phyloP scores from a whole-genome alignment of 148 eudicot genomes.

The Cornus kousa region DNA sequence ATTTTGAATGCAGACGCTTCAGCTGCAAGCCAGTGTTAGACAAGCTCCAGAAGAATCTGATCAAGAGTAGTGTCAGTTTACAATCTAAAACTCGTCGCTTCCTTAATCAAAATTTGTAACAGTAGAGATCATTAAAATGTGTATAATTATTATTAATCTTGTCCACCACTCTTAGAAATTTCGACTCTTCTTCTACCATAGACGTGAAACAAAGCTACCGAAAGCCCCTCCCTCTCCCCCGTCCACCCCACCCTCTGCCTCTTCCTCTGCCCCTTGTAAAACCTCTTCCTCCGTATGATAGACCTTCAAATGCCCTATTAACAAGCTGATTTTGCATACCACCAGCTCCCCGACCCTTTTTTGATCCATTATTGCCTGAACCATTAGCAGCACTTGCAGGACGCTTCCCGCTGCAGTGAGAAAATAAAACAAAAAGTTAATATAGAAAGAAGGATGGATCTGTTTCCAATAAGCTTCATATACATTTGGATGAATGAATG shows the following conservation, averaged over 20 bases:
- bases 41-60: not conserved
- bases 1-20: not conserved
- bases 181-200: not conserved
- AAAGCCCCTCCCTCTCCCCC: constrained; percentile 66
- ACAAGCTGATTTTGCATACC: constrained; percentile 51
- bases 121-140: not conserved
- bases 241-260: constrained; percentile 53
- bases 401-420: constrained; percentile 50
- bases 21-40: not conserved
- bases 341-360: constrained; percentile 66
- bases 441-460: not conserved
- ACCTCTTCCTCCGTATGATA: constrained; percentile 58
- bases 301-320: constrained; percentile 48
- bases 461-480: not conserved
- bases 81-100: constrained; percentile 7
- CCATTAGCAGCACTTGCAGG: constrained; percentile 52
- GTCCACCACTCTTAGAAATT: constrained; percentile 1
- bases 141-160: not conserved
- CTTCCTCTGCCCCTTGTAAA: constrained; percentile 51
- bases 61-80: not conserved
- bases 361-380: constrained; percentile 47
- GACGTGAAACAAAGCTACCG: constrained; percentile 20
- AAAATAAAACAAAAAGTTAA: not conserved
- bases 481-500: too few species aligned
- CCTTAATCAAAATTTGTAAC: constrained; percentile 13